A percentile compares a stretch with the other conserved stretches of the same genome.
These are phyloP conservation scores for Schoenoplectus tabernaemontani DNA, from an alignment of 202 grass and related monocot genomes.

Conservation along the genomic window DNA sequence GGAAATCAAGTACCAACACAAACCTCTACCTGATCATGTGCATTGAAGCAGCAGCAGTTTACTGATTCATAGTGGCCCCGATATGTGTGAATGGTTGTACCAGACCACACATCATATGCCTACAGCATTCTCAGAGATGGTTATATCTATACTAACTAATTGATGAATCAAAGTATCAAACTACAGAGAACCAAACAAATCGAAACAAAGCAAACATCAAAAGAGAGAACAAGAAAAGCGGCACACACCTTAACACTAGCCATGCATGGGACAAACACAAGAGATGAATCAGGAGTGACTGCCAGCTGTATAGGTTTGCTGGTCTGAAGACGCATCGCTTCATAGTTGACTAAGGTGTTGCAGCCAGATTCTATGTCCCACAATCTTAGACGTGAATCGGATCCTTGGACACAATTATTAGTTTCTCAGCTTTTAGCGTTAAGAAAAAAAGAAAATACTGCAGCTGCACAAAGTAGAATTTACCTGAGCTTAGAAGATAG, in stretches of 20 bases:
- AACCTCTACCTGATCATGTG: slow-evolving; percentile 50
- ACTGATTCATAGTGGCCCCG: slow-evolving; percentile 81
- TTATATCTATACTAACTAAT: not conserved
- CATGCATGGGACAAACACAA: slow-evolving; percentile 92
- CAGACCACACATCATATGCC: slow-evolving; percentile 82
- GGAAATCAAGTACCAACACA: slow-evolving; percentile 1
- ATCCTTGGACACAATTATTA: slow-evolving; percentile 44
- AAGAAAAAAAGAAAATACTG: not conserved
- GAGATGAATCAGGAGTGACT: slow-evolving; percentile 58
- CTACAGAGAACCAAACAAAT: slow-evolving; percentile 18
- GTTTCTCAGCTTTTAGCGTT: not conserved
- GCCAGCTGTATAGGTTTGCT: slow-evolving; percentile 72
- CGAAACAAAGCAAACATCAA: not conserved
- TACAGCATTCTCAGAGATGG: not conserved
- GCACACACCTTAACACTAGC: slow-evolving; percentile 61
- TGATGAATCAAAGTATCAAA: not conserved
- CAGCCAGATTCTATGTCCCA: slow-evolving; percentile 90
- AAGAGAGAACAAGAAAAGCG: slow-evolving; percentile 20
- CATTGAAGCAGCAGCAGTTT: slow-evolving; percentile 72
- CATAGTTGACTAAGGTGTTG: slow-evolving; percentile 85
- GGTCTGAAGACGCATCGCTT: slow-evolving; percentile 68
- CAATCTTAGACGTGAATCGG: slow-evolving; percentile 78
- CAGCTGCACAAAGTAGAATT: too few species aligned
- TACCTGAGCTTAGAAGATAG: slow-evolving; percentile 95
- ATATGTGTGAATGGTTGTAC: slow-evolving; percentile 47